phyloP scores from a whole-genome alignment of 345 rosid species.

The Citrus mangshanensis region DNA sequence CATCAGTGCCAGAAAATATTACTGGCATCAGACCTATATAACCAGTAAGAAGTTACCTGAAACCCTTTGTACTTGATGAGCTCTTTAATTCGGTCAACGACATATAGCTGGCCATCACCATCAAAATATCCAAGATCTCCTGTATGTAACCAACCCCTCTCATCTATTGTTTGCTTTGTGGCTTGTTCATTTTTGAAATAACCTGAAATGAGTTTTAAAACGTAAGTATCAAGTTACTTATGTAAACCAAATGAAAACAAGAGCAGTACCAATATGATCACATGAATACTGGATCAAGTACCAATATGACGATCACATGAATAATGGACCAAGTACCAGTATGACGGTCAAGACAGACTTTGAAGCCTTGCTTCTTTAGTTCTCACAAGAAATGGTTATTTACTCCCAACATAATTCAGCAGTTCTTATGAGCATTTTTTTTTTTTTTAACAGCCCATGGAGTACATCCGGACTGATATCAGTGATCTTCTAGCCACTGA shows the following conservation, averaged over 20 bases:
- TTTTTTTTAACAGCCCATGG: background rate
- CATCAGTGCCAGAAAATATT: background rate
- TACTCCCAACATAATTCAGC: background rate
- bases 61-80: constrained; percentile 89
- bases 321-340: background rate
- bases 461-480: background rate
- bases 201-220: constrained; percentile 40
- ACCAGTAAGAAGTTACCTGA: constrained; percentile 49
- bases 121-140: constrained; percentile 94
- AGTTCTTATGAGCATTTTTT: background rate
- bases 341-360: background rate
- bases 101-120: constrained; percentile 63
- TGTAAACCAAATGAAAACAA: background rate
- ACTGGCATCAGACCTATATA: background rate
- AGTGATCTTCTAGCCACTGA: background rate
- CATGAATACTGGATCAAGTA: background rate
- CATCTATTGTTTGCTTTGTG: constrained; percentile 66
- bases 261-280: background rate
- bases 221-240: background rate
- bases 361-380: background rate
- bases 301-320: background rate
- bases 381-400: background rate
- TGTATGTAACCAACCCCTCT: constrained; percentile 77
- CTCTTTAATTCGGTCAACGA: constrained; percentile 87
- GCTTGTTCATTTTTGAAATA: constrained; percentile 75